A percentile compares a stretch with the other conserved stretches of the same genome.
These are phyloP conservation scores for Teunomyces pallodes DNA, from an alignment of 805 yeast genomes.

Conservation along the genomic window DNA sequence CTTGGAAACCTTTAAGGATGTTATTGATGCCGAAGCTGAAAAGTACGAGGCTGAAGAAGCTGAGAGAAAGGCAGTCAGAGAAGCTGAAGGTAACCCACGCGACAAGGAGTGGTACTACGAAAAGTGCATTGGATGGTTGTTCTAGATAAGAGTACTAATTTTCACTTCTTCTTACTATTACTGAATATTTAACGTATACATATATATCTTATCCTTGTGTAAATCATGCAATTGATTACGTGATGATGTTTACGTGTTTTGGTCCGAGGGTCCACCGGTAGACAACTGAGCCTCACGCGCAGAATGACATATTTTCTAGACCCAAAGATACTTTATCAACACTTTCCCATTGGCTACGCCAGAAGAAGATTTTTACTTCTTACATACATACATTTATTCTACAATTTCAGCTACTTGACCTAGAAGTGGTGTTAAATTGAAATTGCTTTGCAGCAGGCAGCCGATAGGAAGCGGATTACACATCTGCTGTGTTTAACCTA, in stretches of 20 bases:
- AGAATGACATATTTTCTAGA: too few species aligned
- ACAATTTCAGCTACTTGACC: too few species aligned
- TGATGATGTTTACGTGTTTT: background rate
- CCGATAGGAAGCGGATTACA: too few species aligned
- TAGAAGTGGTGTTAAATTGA: too few species aligned
- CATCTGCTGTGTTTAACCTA: too few species aligned
- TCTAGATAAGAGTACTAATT: constrained; percentile 20
- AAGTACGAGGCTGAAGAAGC: constrained; percentile 26
- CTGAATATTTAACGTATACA: background rate
- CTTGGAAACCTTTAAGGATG: constrained; percentile 53
- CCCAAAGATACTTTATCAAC: too few species aligned
- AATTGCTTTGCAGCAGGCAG: too few species aligned
- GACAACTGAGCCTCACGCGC: too few species aligned
- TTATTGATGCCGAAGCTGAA: constrained; percentile 45
- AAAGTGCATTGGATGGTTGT: constrained; percentile 47
- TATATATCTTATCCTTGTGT: background rate
- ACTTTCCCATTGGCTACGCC: background rate
- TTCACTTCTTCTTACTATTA: background rate
- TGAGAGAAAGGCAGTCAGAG: constrained; percentile 23
- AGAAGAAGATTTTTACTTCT: background rate
- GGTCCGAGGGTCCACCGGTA: too few species aligned
- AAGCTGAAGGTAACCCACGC: constrained; percentile 41
- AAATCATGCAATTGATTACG: background rate
- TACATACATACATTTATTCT: background rate
- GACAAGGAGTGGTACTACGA: constrained; percentile 49